phyloP scores from a whole-genome alignment of 345 rosid genomes.

The Populus simonii region DNA sequence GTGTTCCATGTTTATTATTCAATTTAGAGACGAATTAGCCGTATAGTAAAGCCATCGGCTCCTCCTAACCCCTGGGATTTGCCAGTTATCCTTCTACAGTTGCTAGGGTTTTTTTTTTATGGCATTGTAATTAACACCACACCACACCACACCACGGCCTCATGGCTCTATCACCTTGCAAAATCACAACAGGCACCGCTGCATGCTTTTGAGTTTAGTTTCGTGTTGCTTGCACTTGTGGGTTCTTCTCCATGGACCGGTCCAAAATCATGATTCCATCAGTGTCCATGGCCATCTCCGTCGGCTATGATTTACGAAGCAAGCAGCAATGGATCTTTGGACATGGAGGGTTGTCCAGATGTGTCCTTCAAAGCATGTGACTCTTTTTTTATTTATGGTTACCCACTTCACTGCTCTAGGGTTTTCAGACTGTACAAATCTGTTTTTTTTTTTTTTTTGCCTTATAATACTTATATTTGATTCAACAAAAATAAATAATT shows the following conservation, averaged over 20 bases:
- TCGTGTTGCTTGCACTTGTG: background rate
- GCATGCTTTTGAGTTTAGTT: background rate
- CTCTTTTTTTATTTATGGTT: background rate
- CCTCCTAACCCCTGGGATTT: background rate
- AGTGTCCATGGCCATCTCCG: background rate
- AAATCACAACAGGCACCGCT: background rate
- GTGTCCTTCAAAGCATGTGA: background rate
- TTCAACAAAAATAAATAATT: background rate
- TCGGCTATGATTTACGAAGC: background rate
- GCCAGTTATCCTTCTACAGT: background rate
- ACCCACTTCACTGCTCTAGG: background rate
- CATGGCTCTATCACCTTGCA: background rate
- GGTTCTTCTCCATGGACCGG: background rate
- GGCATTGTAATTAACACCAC: background rate
- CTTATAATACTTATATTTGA: background rate
- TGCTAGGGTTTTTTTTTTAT: background rate
- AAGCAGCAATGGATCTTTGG: background rate
- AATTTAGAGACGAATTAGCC: background rate
- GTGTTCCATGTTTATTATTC: background rate
- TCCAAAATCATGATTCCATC: background rate
- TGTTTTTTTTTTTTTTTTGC: too few relatives aligned
- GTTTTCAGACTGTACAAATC: background rate
- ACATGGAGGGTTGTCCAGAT: background rate
- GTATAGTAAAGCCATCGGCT: background rate
- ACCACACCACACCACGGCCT: background rate